Evolutionary conservation across 2,329 filamentous ascomycete genomes (phyloP).

Genomic region (Madurella mycetomatis): DNA sequence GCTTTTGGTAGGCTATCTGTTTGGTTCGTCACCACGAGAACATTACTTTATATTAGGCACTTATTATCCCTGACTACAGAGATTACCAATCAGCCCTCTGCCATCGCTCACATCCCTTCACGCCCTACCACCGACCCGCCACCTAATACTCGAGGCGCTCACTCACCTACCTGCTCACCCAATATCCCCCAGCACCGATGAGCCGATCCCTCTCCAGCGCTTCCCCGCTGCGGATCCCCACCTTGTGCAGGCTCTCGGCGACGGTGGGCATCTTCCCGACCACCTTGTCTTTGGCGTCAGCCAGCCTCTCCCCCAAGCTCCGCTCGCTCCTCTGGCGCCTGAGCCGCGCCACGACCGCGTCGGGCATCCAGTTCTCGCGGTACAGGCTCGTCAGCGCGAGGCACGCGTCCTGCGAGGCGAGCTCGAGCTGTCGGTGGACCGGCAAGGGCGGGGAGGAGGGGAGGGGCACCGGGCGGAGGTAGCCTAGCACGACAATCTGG

Average conservation of each 20-base stretch:
- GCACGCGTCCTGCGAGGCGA: conserved; percentile 38
- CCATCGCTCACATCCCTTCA: too few relatives aligned
- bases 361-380: conserved; percentile 42
- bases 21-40: too few relatives aligned
- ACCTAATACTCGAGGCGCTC: too few relatives aligned
- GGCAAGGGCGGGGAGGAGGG: conserved; percentile 11
- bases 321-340: conserved; percentile 31
- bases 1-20: too few relatives aligned
- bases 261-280: conserved; percentile 6
- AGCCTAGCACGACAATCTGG: conserved; percentile 57
- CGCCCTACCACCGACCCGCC: too few relatives aligned
- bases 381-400: conserved; percentile 44
- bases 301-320: conserved; percentile 10
- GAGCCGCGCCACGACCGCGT: conserved; percentile 36
- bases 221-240: conserved; percentile 17
- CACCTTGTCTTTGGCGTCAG: conserved; percentile 8
- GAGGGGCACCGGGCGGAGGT: conserved; percentile 41
- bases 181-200: too few relatives aligned
- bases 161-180: too few relatives aligned
- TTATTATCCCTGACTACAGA: too few relatives aligned
- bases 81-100: too few relatives aligned
- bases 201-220: neutral
- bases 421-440: conserved; percentile 27
- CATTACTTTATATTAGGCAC: too few relatives aligned
- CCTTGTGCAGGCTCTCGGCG: conserved; percentile 15